Conservation (phyloP, 108 stramenopile species). For the Skeletonema costatum region DNA sequence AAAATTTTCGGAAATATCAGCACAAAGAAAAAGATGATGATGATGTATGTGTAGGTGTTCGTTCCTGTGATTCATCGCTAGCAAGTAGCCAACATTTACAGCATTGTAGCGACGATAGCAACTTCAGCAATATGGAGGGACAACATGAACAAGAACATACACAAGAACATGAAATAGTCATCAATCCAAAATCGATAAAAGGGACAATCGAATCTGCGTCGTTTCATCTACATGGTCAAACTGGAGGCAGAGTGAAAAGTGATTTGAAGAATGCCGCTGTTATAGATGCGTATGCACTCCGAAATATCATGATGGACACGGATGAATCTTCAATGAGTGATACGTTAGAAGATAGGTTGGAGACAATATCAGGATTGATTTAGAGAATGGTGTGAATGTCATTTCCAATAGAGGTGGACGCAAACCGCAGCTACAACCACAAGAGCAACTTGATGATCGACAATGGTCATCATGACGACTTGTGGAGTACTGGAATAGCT, state of each 20-base stretch:
- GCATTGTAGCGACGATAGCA: no score
- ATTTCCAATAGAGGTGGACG: neutral
- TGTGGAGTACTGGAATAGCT: constrained; percentile 36
- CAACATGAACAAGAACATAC: no score
- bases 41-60: no score
- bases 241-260: constrained; percentile 18
- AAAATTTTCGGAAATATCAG: constrained; percentile 3
- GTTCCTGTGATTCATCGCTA: no score
- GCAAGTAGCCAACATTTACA: no score
- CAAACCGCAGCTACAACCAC: neutral
- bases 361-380: neutral
- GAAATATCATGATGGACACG: constrained; percentile 1
- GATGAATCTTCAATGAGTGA: neutral
- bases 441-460: neutral
- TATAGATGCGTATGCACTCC: constrained; percentile 20
- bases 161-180: no score
- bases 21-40: no score
- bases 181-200: no score
- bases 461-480: constrained; percentile 3
- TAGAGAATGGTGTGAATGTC: neutral
- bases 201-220: no score
- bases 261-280: constrained; percentile 11
- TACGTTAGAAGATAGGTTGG: neutral
- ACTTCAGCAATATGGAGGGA: no score
- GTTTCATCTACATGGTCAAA: neutral